A percentile compares a stretch with the other conserved stretches of the same genome.
Evolutionary conservation across 2,329 filamentous ascomycete species (phyloP).

Genomic region (Beauveria australis): DNA sequence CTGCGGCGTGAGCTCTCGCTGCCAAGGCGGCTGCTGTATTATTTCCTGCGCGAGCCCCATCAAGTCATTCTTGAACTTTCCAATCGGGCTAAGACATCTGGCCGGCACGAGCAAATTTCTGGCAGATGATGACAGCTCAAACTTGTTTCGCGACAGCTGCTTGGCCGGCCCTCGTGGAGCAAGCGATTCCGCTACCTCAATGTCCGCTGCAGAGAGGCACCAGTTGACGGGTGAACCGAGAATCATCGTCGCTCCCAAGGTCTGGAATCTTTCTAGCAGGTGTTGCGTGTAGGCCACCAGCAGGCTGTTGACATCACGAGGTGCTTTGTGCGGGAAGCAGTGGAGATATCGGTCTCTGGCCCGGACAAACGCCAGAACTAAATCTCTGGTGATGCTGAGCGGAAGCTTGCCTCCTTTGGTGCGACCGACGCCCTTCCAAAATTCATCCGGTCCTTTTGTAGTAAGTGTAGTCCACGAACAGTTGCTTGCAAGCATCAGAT

Average conservation of each 20-base stretch:
- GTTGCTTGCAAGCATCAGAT: slow-evolving; percentile 5
- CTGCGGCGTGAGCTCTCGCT: not conserved
- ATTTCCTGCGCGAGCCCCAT: slow-evolving; percentile 7
- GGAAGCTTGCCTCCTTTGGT: not conserved
- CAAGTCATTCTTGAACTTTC: slow-evolving; percentile 3
- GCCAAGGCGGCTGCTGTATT: not conserved
- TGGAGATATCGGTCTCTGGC: slow-evolving; percentile 12
- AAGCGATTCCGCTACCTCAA: not conserved
- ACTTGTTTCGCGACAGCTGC: slow-evolving; percentile 4
- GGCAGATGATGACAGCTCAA: not conserved
- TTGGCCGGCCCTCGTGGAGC: slow-evolving; percentile 1
- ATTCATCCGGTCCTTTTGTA: not conserved
- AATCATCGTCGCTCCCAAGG: not conserved
- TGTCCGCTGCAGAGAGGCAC: not conserved
- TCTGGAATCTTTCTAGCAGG: slow-evolving; percentile 7
- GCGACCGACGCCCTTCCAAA: not conserved
- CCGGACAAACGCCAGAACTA: slow-evolving; percentile 12
- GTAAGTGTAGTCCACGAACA: not conserved
- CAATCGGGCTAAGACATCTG: not conserved
- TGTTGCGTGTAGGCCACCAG: slow-evolving; percentile 9
- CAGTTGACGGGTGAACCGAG: not conserved
- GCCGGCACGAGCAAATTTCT: not conserved
- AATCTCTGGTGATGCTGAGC: not conserved
- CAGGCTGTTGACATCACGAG: not conserved
- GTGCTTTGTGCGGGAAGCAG: slow-evolving; percentile 1